Evolutionary conservation across 2,329 filamentous ascomycete species (phyloP).

Genomic region (Penicillium sp.): DNA sequence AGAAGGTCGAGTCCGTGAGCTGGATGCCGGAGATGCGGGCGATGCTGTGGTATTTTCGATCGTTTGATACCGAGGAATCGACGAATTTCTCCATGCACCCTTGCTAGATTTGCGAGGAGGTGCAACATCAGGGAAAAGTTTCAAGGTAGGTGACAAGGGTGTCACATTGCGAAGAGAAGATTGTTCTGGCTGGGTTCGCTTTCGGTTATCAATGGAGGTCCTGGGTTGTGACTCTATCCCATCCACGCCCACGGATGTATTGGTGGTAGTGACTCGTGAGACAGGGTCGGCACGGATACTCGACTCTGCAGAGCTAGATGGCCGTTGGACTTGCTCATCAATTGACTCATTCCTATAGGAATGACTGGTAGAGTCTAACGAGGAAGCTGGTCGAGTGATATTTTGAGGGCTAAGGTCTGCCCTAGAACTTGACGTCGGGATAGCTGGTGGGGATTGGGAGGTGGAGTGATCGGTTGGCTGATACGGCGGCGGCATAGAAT

Average conservation of each 20-base stretch:
- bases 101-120: slow-evolving; percentile 35
- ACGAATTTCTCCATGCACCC: slow-evolving; percentile 26
- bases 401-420: slow-evolving; percentile 1
- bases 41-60: slow-evolving; percentile 5
- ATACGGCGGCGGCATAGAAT: slow-evolving; percentile 25
- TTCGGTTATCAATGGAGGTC: slow-evolving; percentile 7
- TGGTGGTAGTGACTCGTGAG: background rate
- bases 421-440: slow-evolving; percentile 5
- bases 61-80: slow-evolving; percentile 19
- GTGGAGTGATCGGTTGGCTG: slow-evolving; percentile 7
- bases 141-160: slow-evolving; percentile 26
- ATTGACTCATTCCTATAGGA: slow-evolving; percentile 10
- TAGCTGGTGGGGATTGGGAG: slow-evolving; percentile 8
- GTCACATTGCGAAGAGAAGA: slow-evolving; percentile 14
- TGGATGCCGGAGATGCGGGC: background rate
- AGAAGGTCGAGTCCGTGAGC: background rate
- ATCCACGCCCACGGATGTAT: background rate
- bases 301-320: slow-evolving; percentile 12
- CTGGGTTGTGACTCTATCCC: background rate
- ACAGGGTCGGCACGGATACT: slow-evolving; percentile 1
- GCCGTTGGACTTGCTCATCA: slow-evolving; percentile 10
- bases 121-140: slow-evolving; percentile 36
- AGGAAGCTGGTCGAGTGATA: slow-evolving; percentile 2
- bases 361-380: slow-evolving; percentile 10
- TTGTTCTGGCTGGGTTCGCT: slow-evolving; percentile 4